Evolutionary conservation across 2,329 filamentous ascomycete species (phyloP).

Genomic region (Plenodomus lindquistii): DNA sequence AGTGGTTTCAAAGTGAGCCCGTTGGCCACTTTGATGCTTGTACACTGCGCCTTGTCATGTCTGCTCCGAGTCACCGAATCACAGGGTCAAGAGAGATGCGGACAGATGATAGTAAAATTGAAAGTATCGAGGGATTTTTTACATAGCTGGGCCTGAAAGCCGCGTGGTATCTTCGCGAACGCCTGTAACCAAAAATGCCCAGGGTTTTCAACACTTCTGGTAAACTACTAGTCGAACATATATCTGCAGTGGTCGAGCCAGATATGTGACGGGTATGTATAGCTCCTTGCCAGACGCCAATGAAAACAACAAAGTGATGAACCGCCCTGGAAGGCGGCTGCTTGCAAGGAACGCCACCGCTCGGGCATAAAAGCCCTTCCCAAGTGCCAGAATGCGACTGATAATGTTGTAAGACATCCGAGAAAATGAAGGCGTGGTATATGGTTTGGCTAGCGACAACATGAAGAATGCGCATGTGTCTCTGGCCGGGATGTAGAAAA

Average conservation of each 20-base stretch:
- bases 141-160: constrained; percentile 27
- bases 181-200: constrained; percentile 18
- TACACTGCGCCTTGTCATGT: constrained; percentile 8
- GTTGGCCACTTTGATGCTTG: constrained; percentile 3
- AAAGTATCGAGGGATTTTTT: constrained; percentile 13
- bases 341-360: constrained; percentile 33
- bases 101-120: constrained; percentile 6
- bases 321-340: constrained; percentile 22
- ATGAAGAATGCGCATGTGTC: background rate
- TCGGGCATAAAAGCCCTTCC: constrained; percentile 32
- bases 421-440: constrained; percentile 8
- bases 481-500: background rate
- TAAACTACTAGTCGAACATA: constrained; percentile 30
- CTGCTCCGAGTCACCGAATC: background rate
- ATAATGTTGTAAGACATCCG: constrained; percentile 35
- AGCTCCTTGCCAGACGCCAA: constrained; percentile 22
- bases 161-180: constrained; percentile 30
- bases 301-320: constrained; percentile 12
- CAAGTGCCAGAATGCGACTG: constrained; percentile 39
- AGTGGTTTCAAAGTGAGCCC: constrained; percentile 13
- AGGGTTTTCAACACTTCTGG: constrained; percentile 32
- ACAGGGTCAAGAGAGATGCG: background rate
- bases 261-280: background rate
- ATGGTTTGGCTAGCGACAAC: constrained; percentile 1
- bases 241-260: background rate